These are phyloP conservation scores for Ustilago bromivora DNA, from an alignment of 1,284 basidiomycete genomes.

Conservation along the genomic window DNA sequence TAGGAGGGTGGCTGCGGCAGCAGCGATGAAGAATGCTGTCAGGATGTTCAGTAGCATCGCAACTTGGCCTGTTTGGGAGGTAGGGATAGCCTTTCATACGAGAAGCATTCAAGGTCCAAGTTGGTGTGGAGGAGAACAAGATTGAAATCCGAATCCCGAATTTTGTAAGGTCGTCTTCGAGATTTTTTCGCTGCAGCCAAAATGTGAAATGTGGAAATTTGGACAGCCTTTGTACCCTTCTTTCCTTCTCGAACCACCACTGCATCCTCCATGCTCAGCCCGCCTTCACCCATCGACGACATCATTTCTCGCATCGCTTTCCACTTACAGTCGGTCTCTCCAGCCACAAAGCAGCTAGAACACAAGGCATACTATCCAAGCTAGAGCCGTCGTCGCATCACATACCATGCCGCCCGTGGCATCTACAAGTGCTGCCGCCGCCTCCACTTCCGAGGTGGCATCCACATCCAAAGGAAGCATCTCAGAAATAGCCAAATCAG, in stretches of 20 bases:
- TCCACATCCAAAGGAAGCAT: not conserved
- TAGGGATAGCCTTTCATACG: too few species aligned
- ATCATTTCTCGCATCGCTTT: not conserved
- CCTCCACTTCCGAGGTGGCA: slow-evolving; percentile 6
- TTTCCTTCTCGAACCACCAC: not conserved
- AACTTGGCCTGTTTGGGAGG: not conserved
- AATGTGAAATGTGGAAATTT: slow-evolving; percentile 12
- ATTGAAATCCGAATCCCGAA: slow-evolving; percentile 25
- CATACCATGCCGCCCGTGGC: slow-evolving; percentile 28
- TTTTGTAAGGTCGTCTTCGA: slow-evolving; percentile 5
- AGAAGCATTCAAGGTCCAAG: not conserved
- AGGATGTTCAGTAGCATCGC: slow-evolving; percentile 34
- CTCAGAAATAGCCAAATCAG: slow-evolving; percentile 25
- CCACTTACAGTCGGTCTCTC: too few species aligned
- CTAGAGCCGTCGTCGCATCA: too few species aligned
- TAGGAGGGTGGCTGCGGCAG: slow-evolving; percentile 6
- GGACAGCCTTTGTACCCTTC: slow-evolving; percentile 27
- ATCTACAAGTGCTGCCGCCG: slow-evolving; percentile 10
- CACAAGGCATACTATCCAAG: too few species aligned
- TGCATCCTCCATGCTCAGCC: not conserved
- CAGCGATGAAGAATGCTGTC: slow-evolving; percentile 19
- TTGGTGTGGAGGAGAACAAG: slow-evolving; percentile 10
- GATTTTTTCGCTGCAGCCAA: slow-evolving; percentile 2
- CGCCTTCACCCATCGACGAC: not conserved
- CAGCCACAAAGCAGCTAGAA: too few species aligned